Evolutionary conservation across 371 early-diverging fungal genomes (phyloP).

Genomic region (Mucor circinelloides): DNA sequence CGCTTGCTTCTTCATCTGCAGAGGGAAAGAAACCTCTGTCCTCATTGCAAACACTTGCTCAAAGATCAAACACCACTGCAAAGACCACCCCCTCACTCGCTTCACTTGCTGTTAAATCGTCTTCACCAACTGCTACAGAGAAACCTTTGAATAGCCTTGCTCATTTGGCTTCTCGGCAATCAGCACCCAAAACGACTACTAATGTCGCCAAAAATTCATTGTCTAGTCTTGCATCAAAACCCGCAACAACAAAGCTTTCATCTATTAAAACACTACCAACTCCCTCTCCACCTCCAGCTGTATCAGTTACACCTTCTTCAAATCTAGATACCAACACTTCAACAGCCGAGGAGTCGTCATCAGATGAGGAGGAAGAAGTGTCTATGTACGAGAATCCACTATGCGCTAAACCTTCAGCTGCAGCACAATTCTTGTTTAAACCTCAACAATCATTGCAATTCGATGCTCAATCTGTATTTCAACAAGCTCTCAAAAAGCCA

Average conservation of each 20-base stretch:
- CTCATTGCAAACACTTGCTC: conserved; percentile 34
- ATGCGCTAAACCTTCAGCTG: conserved; percentile 50
- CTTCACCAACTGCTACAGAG: conserved; percentile 6
- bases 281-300: not conserved
- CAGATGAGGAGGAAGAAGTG: not conserved
- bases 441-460: conserved; percentile 17
- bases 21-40: conserved; percentile 16
- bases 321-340: not conserved
- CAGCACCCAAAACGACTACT: not conserved
- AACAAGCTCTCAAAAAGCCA: conserved; percentile 25
- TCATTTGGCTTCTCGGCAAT: conserved; percentile 3
- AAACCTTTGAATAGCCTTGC: conserved; percentile 8
- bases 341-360: not conserved
- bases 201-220: not conserved
- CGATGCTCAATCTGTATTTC: conserved; percentile 25
- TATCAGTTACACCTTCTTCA: not conserved
- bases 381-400: conserved; percentile 20
- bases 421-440: conserved; percentile 50
- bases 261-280: not conserved
- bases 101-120: conserved; percentile 34
- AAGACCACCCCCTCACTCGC: conserved; percentile 29
- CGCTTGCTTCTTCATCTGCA: not conserved
- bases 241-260: not conserved
- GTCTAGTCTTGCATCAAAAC: not conserved
- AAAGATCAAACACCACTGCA: conserved; percentile 18